Base-by-base conservation (phyloP, 257 asterid species). In the Apocynum venetum region DNA sequence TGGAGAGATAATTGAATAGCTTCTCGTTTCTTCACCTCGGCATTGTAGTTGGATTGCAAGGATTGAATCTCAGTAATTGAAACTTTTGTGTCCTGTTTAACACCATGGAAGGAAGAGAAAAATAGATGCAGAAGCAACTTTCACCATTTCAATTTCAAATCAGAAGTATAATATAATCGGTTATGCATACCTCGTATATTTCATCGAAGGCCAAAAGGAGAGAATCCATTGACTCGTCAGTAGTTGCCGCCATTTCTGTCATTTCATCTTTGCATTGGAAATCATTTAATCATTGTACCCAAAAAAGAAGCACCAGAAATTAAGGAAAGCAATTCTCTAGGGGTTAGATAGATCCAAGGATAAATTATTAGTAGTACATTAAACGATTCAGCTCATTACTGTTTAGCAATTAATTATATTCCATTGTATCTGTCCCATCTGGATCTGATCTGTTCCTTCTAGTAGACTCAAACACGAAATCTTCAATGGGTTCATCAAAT, bases 1-100 rank as follows among this genome's bases (percentile, higher is more conserved):
- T 53, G 76, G 19, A 85, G 51, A 15, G 79, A 40, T 17, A 68
- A 55, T 19, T 83, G 82, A 13, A 85, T 83, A 46, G 82, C 81
- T 73, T 85, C 84, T 8, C 85, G 82, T 78, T 81, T 85, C 81
- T 81, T 74, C 55, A 71, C 69, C 77, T 83, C 87, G 19, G 81
- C 53, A 15, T 43, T 68, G 76, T 74, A 76, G 25, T 67, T 80
- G 41, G 81, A 74, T 69, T 81, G 70, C 81, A 83, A 38, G 20
- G 78, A 76, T 71, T 81, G 85, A 53, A 55, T 64, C 69, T 83
- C 87, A 6, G 80, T 61, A n/a, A 79, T 44, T 46, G 78, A 83
- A 15, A 48, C 63, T 53, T 77, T 79, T 67, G 71, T 57, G 1
- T 79, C 87, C 89, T 85, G 80, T 43, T 10, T 57, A 5, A 19